Percentiles rank a stretch among this genome's conserved stretches.
These are phyloP conservation scores for Fulvia fulva DNA, from an alignment of 2,329 filamentous ascomycete species.

Conservation along the genomic window DNA sequence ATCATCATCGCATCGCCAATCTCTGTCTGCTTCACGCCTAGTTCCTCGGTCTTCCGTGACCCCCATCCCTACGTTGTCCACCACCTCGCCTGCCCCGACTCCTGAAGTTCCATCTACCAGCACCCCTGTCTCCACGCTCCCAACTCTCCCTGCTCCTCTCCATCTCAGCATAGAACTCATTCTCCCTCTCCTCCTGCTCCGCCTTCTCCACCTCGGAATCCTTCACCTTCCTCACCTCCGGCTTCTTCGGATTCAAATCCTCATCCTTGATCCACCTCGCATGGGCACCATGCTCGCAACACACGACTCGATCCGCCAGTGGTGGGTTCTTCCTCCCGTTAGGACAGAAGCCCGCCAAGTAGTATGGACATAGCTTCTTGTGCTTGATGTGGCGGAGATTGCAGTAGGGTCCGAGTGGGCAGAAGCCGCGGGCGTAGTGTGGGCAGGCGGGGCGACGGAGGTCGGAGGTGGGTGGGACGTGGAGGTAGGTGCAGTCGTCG, in stretches of 20 bases:
- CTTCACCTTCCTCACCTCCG: conserved; percentile 62
- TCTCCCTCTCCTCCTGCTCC: conserved; percentile 56
- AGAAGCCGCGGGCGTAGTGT: conserved; percentile 86
- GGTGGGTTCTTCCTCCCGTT: conserved; percentile 53
- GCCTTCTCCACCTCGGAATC: conserved; percentile 65
- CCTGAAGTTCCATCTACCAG: conserved; percentile 37
- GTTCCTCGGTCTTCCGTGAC: conserved; percentile 2
- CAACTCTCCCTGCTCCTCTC: conserved; percentile 41
- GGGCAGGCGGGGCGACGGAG: conserved; percentile 67
- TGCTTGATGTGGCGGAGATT: conserved; percentile 84
- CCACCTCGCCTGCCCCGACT: conserved; percentile 43
- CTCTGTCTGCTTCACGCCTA: neutral
- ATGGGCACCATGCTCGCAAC: conserved; percentile 77
- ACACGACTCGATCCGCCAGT: conserved; percentile 36
- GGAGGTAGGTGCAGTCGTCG: conserved; percentile 68
- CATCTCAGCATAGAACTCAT: conserved; percentile 52
- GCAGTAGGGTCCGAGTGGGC: conserved; percentile 81
- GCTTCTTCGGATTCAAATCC: conserved; percentile 54
- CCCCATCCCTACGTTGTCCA: conserved; percentile 32
- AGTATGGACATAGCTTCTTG: conserved; percentile 70
- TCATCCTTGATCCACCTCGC: conserved; percentile 69
- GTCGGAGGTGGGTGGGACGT: conserved; percentile 62
- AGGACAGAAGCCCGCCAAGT: conserved; percentile 91
- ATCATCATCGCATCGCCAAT: conserved; percentile 4
- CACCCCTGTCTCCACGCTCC: conserved; percentile 45